These are phyloP conservation scores for Kurtzmaniella cleridarum DNA, from an alignment of 805 yeast species.

Conservation along the genomic window DNA sequence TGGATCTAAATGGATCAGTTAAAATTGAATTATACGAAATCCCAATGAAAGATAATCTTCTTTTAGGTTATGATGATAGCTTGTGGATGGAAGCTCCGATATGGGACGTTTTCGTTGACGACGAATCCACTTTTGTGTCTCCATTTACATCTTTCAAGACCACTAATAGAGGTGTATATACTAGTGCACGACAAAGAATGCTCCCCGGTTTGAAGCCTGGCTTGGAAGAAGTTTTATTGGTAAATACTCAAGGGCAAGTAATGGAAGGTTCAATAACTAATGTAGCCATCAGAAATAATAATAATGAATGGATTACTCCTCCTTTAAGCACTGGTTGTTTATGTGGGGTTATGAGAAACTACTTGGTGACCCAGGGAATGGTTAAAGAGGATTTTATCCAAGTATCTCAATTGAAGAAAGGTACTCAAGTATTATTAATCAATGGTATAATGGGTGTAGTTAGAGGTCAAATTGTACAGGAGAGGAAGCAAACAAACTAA, in stretches of 20 bases:
- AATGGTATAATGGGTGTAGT: conserved; percentile 83
- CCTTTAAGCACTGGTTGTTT: conserved; percentile 72
- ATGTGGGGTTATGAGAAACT: conserved; percentile 75
- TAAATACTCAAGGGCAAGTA: conserved; percentile 51
- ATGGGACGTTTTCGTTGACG: conserved; percentile 65
- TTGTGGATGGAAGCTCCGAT: conserved; percentile 3
- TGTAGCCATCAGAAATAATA: conserved; percentile 52
- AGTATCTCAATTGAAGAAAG: conserved; percentile 45
- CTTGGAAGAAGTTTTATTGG: conserved; percentile 64
- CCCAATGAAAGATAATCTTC: conserved; percentile 18
- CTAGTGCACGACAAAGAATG: conserved; percentile 50
- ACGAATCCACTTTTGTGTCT: conserved; percentile 46
- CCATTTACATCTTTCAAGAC: conserved; percentile 89
- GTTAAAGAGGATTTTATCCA: conserved; percentile 50
- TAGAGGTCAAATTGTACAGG: conserved; percentile 44
- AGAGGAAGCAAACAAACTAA: neutral
- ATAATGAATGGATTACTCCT: conserved; percentile 74
- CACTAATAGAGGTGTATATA: conserved; percentile 62
- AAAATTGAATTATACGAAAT: conserved; percentile 29
- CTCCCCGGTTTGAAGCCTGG: conserved; percentile 34
- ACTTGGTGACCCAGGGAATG: conserved; percentile 47
- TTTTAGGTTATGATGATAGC: conserved; percentile 19
- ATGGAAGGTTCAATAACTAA: conserved; percentile 83
- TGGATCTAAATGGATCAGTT: conserved; percentile 22
- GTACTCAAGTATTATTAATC: conserved; percentile 67